A percentile compares a stretch with the other conserved stretches of the same genome.
phyloP scores from a whole-genome alignment of 441 rosid species.

The Pelargonium citronellum region DNA sequence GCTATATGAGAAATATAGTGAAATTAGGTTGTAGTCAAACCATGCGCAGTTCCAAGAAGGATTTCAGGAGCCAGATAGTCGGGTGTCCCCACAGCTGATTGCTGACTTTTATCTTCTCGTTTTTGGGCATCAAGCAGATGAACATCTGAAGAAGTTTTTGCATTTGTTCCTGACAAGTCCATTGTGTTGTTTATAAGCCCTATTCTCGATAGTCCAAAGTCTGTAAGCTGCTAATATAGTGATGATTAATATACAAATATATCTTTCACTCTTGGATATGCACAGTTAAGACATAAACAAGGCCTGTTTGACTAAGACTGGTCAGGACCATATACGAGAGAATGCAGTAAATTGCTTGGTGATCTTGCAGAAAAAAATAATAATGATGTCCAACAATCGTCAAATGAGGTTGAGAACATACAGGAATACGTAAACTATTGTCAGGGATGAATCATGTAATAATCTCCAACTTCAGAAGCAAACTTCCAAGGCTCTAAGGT shows the following conservation, averaged over 20 bases:
- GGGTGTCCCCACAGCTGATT: slow-evolving; percentile 81
- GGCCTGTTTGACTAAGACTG: background rate
- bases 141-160: slow-evolving; percentile 31
- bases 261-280: background rate
- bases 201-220: slow-evolving; percentile 79
- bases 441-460: background rate
- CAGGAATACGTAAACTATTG: background rate
- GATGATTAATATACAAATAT: slow-evolving; percentile 24
- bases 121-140: slow-evolving; percentile 33
- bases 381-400: background rate
- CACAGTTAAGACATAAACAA: background rate
- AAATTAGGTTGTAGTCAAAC: slow-evolving; percentile 33
- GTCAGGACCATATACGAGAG: background rate
- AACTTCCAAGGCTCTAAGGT: slow-evolving; percentile 6
- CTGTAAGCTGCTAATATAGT: slow-evolving; percentile 67
- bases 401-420: background rate
- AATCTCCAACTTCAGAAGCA: slow-evolving; percentile 1
- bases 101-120: slow-evolving; percentile 40
- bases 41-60: slow-evolving; percentile 84
- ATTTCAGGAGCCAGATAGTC: slow-evolving; percentile 89
- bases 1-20: slow-evolving; percentile 15
- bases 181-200: slow-evolving; percentile 81
- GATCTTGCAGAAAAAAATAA: background rate
- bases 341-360: background rate
- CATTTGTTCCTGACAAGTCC: slow-evolving; percentile 51